phyloP scores from a whole-genome alignment of 2,329 filamentous ascomycete species.

The Exophiala oligosperma region DNA sequence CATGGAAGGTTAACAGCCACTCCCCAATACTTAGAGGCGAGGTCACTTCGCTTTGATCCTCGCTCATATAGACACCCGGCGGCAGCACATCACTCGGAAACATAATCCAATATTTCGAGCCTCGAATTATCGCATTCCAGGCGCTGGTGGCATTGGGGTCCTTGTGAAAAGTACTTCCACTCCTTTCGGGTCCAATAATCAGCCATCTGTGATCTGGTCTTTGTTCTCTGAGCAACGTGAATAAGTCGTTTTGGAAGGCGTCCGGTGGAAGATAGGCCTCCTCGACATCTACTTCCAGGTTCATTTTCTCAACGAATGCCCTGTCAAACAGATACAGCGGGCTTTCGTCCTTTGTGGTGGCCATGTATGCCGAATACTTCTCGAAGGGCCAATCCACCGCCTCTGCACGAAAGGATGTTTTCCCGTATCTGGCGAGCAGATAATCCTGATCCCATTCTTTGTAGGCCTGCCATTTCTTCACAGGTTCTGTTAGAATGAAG shows the following conservation, averaged over 20 bases:
- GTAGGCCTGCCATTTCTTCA: slow-evolving; percentile 79
- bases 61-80: slow-evolving; percentile 85
- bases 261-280: slow-evolving; percentile 74
- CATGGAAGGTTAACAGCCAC: slow-evolving; percentile 88
- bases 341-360: slow-evolving; percentile 76
- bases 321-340: slow-evolving; percentile 92
- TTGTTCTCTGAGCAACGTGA: slow-evolving; percentile 73
- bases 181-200: slow-evolving; percentile 82
- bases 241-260: slow-evolving; percentile 85
- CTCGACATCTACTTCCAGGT: slow-evolving; percentile 55
- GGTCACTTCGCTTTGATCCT: slow-evolving; percentile 89
- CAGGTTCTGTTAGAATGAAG: slow-evolving; percentile 81
- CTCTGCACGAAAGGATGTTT: slow-evolving; percentile 80
- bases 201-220: slow-evolving; percentile 90
- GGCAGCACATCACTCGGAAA: slow-evolving; percentile 69
- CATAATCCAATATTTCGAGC: slow-evolving; percentile 98
- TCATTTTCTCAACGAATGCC: slow-evolving; percentile 83
- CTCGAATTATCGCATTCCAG: slow-evolving; percentile 91
- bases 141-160: slow-evolving; percentile 70
- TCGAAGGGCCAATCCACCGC: slow-evolving; percentile 86
- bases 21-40: slow-evolving; percentile 94
- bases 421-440: slow-evolving; percentile 63
- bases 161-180: slow-evolving; percentile 94
- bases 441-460: slow-evolving; percentile 70
- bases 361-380: slow-evolving; percentile 83